Base-by-base conservation (phyloP, 495 filamentous ascomycete species). In the Tuber indicum region DNA sequence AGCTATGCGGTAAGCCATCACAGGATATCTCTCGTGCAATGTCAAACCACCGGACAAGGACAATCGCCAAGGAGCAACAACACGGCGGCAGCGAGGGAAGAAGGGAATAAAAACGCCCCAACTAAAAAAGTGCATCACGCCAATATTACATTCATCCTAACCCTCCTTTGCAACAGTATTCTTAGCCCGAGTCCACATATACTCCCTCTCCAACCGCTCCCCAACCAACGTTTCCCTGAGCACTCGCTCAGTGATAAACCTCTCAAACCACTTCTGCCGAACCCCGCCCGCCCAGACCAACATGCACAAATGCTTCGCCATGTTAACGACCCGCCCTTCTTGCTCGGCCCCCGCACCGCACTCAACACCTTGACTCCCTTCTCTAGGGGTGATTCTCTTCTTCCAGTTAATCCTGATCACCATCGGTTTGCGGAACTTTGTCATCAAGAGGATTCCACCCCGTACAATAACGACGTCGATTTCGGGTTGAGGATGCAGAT, bases 151-250 rank as follows among this genome's bases (percentile, higher is more conserved):
- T 36, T 26, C 58, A 12, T 32, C 14, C 52, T 81, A 81, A 41
- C 46, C 75, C 72, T 81, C 79, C n/a, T 81, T 81, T 16, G 79
- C 72, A 71, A 81, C 78, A 10, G 78, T 74, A 76, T 87, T 91
- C 89, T 97, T 98, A 4, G 94, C 96, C 83, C 94, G 86, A n/a
- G 91, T 91, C 96, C 96, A 99, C 82, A 98, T 94, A 81, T 90
- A 96, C 84, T 98, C 88, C 79, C 92, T 89, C 5, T 89, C 85
- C 78, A 99, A 84, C 47, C 90, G 88, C 77, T 97, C 93, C 85
- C 92, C 91, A 12, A 95, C 96, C 81, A 94, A 90, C 41, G 89
- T 89, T 84, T 99, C 96, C 12, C 91, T 94, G 84, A 97, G 96
- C 83, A 93, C 96, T 10, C 93, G 88, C 84, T 92, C 92, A 66